phyloP scores from a whole-genome alignment of 371 early-diverging fungal genomes.

The Zopfochytrium polystomum region DNA sequence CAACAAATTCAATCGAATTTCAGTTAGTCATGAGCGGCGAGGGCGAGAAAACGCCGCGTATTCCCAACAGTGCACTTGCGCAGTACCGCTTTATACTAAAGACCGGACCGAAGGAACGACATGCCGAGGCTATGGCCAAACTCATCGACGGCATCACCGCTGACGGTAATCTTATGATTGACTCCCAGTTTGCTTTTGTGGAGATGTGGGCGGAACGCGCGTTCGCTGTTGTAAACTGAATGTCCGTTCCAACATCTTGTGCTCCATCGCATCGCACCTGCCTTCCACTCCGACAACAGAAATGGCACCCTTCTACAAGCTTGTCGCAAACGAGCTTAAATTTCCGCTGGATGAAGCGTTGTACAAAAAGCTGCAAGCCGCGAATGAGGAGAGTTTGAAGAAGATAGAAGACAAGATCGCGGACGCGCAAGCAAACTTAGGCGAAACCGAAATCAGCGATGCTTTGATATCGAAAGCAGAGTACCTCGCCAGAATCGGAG shows the following conservation, averaged over 20 bases:
- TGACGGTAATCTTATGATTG: conserved; percentile 57
- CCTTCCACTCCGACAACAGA: no score
- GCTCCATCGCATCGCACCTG: no score
- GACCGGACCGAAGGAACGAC: conserved; percentile 54
- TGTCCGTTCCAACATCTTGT: no score
- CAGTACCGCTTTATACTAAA: conserved; percentile 69
- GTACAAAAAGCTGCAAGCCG: conserved; percentile 47
- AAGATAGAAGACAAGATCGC: conserved; percentile 76
- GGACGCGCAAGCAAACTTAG: conserved; percentile 88
- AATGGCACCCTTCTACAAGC: conserved; percentile 81
- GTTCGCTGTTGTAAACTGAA: conserved; percentile 1
- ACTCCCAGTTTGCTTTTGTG: no score
- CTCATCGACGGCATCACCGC: conserved; percentile 65
- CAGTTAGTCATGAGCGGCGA: conserved; percentile 35
- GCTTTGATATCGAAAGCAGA: conserved; percentile 88
- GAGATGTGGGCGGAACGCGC: conserved; percentile 5
- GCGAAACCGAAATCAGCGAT: conserved; percentile 92
- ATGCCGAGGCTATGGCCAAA: conserved; percentile 58
- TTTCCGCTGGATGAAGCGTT: conserved; percentile 40
- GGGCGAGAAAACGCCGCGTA: conserved; percentile 64
- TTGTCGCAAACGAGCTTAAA: conserved; percentile 62
- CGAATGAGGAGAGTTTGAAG: conserved; percentile 72
- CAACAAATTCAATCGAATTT: no score
- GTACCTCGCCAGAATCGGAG: conserved; percentile 89
- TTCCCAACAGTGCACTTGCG: conserved; percentile 75